Percentiles rank a stretch among this genome's conserved stretches.
Evolutionary conservation across 2,329 filamentous ascomycete species (phyloP).

Genomic region (Cladosporium velox): DNA sequence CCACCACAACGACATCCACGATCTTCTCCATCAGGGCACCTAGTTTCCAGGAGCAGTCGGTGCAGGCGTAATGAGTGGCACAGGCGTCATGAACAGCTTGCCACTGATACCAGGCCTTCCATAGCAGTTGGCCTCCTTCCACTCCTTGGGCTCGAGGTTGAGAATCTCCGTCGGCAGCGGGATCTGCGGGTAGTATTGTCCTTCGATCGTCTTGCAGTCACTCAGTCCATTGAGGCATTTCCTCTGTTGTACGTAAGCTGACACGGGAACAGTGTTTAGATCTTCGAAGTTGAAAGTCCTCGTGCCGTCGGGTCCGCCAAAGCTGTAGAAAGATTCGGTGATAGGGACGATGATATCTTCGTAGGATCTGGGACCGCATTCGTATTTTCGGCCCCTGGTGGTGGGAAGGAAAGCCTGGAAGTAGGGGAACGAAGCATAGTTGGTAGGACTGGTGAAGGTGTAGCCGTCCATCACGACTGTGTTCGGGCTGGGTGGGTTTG

Average conservation of each 20-base stretch:
- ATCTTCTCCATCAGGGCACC: not conserved
- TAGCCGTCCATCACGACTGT: conserved; percentile 12
- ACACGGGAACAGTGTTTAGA: not conserved
- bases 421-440: conserved; percentile 2
- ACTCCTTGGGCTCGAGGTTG: conserved; percentile 8
- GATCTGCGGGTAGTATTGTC: not conserved
- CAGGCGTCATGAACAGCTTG: not conserved
- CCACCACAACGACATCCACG: no score
- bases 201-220: not conserved
- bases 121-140: not conserved
- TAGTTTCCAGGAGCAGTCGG: not conserved
- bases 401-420: not conserved
- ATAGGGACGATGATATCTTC: not conserved
- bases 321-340: not conserved
- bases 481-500: conserved; percentile 10
- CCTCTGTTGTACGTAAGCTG: conserved; percentile 4
- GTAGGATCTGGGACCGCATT: not conserved
- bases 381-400: not conserved
- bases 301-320: no score
- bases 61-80: conserved; percentile 11
- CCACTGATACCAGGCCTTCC: not conserved
- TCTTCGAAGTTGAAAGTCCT: conserved; percentile 15
- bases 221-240: not conserved
- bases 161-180: conserved; percentile 16
- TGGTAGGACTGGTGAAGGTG: conserved; percentile 14